phyloP scores from a whole-genome alignment of 768 basidiomycete species.

The Tylopilus balloui region DNA sequence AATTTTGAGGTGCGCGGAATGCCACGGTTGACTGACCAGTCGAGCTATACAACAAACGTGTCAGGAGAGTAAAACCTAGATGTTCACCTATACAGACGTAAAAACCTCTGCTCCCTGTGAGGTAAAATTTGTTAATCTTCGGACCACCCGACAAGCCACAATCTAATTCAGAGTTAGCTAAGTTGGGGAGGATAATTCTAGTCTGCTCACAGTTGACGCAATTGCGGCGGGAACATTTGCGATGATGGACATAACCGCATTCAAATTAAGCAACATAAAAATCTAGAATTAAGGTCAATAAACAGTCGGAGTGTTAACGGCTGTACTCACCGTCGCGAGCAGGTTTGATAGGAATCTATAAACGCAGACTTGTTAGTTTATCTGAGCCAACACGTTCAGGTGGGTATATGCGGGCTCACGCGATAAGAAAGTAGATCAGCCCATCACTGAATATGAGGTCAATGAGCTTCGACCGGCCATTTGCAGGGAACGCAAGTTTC shows the following conservation, averaged over 20 bases:
- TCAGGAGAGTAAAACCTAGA: conserved; percentile 23
- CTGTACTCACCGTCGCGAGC: conserved; percentile 42
- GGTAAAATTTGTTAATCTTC: conserved; percentile 58
- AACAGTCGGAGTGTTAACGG: conserved; percentile 1
- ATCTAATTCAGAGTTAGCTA: conserved; percentile 41
- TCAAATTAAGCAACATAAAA: conserved; percentile 66
- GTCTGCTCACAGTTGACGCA: conserved; percentile 51
- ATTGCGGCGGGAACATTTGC: conserved; percentile 71
- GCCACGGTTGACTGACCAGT: conserved; percentile 51
- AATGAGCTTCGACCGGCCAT: conserved; percentile 53
- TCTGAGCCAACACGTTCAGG: not conserved
- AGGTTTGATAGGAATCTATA: conserved; percentile 65
- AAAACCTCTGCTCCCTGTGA: conserved; percentile 46
- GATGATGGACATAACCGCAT: conserved; percentile 70
- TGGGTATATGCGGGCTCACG: conserved; percentile 41
- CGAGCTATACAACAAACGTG: conserved; percentile 29
- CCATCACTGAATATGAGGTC: conserved; percentile 69
- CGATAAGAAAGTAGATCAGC: conserved; percentile 66
- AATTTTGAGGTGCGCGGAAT: conserved; percentile 45
- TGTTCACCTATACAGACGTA: conserved; percentile 37
- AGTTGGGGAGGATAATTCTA: not conserved
- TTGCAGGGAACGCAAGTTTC: conserved; percentile 49
- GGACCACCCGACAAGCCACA: conserved; percentile 59
- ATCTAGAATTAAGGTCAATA: conserved; percentile 22
- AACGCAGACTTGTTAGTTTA: conserved; percentile 4